phyloP scores from a whole-genome alignment of 2,329 filamentous ascomycete genomes.

The Aureobasidium leucospermi region DNA sequence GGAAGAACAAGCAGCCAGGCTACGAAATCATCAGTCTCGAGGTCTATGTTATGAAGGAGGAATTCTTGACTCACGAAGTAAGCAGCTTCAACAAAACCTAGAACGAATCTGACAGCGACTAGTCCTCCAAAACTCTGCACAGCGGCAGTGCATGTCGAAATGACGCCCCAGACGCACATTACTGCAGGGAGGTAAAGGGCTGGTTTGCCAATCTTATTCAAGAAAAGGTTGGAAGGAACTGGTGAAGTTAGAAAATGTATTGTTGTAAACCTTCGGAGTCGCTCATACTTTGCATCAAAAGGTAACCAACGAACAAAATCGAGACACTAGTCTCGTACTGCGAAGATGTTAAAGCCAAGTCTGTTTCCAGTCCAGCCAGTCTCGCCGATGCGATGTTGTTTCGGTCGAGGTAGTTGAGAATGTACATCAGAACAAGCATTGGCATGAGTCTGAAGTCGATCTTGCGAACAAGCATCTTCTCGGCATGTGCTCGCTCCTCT shows the following conservation, averaged over 20 bases:
- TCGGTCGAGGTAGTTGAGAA: constrained; percentile 62
- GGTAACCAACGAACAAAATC: constrained; percentile 36
- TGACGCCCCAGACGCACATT: constrained; percentile 31
- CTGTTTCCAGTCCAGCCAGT: constrained; percentile 45
- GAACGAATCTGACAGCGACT: constrained; percentile 31
- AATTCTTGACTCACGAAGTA: constrained; percentile 19
- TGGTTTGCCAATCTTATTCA: constrained; percentile 30
- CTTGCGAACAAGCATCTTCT: constrained; percentile 58
- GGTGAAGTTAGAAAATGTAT: constrained; percentile 23
- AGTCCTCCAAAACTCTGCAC: constrained; percentile 30
- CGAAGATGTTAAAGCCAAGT: constrained; percentile 37
- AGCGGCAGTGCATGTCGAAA: constrained; percentile 27
- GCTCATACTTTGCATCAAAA: constrained; percentile 24
- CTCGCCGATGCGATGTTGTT: constrained; percentile 57
- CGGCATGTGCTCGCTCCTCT: constrained; percentile 24
- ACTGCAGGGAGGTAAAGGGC: constrained; percentile 25
- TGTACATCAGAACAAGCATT: constrained; percentile 67
- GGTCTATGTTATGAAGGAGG: background rate
- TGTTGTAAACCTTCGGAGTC: constrained; percentile 27
- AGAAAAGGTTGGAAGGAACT: constrained; percentile 31
- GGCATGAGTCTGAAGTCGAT: constrained; percentile 62
- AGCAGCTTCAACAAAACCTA: constrained; percentile 40
- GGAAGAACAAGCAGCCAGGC: constrained; percentile 41
- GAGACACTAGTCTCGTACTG: constrained; percentile 40
- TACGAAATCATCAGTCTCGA: background rate